Percentiles rank a stretch among this genome's conserved stretches.
phyloP scores from a whole-genome alignment of 306 rosid genomes.

The Urtica urens region DNA sequence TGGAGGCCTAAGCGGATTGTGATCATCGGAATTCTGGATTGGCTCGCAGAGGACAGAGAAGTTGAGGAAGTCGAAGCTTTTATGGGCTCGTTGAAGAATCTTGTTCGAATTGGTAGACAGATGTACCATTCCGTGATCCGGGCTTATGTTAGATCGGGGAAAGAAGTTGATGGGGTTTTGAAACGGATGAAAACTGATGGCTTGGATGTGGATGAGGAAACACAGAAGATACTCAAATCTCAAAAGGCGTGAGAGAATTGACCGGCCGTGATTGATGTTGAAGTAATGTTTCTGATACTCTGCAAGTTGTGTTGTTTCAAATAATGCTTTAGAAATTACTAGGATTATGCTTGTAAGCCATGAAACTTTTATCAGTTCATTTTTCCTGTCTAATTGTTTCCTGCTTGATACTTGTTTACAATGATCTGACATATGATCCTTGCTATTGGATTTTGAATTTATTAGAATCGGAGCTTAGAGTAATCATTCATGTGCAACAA shows the following conservation, averaged over 20 bases:
- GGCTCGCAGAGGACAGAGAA: conserved; percentile 34
- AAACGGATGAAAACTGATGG: conserved; percentile 35
- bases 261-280: not conserved
- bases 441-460: too few species aligned
- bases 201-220: conserved; percentile 34
- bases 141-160: conserved; percentile 33
- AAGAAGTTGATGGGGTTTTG: conserved; percentile 28
- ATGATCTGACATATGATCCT: too few species aligned
- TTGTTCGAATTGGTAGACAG: conserved; percentile 33
- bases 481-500: too few species aligned
- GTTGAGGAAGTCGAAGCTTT: conserved; percentile 39
- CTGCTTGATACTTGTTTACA: too few species aligned
- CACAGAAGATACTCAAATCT: conserved; percentile 22
- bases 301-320: not conserved
- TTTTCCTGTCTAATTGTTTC: too few species aligned
- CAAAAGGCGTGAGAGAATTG: conserved; percentile 2
- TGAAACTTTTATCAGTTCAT: too few species aligned
- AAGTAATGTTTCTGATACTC: not conserved
- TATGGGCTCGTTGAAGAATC: conserved; percentile 35
- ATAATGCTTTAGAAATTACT: too few species aligned
- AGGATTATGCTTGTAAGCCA: too few species aligned
- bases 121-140: conserved; percentile 40
- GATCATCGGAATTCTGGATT: conserved; percentile 33
- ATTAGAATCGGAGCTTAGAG: too few species aligned
- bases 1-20: conserved; percentile 51